Evolutionary conservation across 148 eudicot genomes (phyloP), one percentile per base, ranked within the genome.

Genomic region (Chenopodium quinoa): DNA sequence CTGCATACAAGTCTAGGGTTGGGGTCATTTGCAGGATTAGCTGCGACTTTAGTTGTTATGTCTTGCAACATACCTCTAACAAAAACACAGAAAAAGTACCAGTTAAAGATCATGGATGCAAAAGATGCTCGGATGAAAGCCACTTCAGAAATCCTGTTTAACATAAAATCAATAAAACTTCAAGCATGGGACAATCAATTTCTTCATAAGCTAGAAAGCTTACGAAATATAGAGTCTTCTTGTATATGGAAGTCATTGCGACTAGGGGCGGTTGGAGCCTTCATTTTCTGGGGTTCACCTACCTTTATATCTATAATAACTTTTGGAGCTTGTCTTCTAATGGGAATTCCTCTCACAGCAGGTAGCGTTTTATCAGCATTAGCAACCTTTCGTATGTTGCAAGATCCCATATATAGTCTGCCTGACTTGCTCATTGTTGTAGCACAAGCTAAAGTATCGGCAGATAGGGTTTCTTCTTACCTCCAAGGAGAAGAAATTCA

Each of bases 221-320:
- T 92, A 76, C 91, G 98, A 82, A 85, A 78, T 65, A 86, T 72
- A 7, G 99, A 97, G 85, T 88, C 88, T 66, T 78, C 81, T 52
- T 92, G 97, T 93, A 85, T 97, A 48, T 94, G 99, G 98, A 94
- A 90, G 78, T 92, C 95, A 44, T 81, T 91, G 40, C 87, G 93
- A 81, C 77, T 97, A 32, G 56, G 67, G 4, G 98, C 97, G 54
- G 9, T 90, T 76, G 85, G 92, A 44, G 86, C 97, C 52, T 97
- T 97, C 82, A 89, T 97, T 72, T 94, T 97, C 85, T 97, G 99
- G 99, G 99, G 97, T 12, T 84, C 99, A 37, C 99, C 99, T 0
- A 87, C 97, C 25, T 88, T 94, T 78, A 97, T 97, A 32, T 97
- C 99, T 2, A 92, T 90, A 12, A 58, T 89, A 32, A 97, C 99